Base-by-base conservation (phyloP, 2,329 filamentous ascomycete genomes). In the Botryotinia globosa region DNA sequence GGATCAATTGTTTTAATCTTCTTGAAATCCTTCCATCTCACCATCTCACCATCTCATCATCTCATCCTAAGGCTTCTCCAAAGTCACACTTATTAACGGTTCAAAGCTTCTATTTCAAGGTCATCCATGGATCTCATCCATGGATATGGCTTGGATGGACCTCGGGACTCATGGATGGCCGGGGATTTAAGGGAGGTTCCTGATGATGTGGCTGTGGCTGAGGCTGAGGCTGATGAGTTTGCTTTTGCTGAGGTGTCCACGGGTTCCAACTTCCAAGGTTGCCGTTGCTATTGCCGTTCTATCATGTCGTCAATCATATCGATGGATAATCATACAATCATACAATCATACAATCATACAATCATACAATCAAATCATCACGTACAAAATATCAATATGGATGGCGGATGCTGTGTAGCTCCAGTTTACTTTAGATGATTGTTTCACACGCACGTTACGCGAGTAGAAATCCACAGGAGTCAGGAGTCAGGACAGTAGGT, bases 71-170 rank as follows among this genome's bases (percentile, higher is more conserved):
- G 34, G 32, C 66, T 59, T 59, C 34, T 42, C 32, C 45, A 37
- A 37, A 37, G 39, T 25, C 44, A 34, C 9, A 25, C 29, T 58
- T 20, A 45, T 58, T 20, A 45, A 48, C 25, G 14, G 29, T 45
- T 66, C 29, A 39, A 67, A 32, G 44, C 29, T 56, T 72, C 51
- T 72, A 72, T 66, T 66, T 66, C 48, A 9, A 65, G 59, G 45
- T 42, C 44, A 29, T 42, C n/a, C n/a, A n/a, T n/a, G n/a, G n/a
- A n/a, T n/a, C 37, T 39, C 37, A 39, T 39, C 37, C 37, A 42
- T 42, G 37, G 37, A 39, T 39, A 39, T 39, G 37, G 37, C 44
- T 56, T 64, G 34, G 34, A 34, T 34, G 34, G 34, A 34, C n/a
- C n/a, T n/a, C n/a, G n/a, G n/a, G n/a, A n/a, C n/a, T n/a, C n/a